Conservation (phyloP, 2,329 filamentous ascomycete genomes). For the Pseudocercospora eumusae region DNA sequence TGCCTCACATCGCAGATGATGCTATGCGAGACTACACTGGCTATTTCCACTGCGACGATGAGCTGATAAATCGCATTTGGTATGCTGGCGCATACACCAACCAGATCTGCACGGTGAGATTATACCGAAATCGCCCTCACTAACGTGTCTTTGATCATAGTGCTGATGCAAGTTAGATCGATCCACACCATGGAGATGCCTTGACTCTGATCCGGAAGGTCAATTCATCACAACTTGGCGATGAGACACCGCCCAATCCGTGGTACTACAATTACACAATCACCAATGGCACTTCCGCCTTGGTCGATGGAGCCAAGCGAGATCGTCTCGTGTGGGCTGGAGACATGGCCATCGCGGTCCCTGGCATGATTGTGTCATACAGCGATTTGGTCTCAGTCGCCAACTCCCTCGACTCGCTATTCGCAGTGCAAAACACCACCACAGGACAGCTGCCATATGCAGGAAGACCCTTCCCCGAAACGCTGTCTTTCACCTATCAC, state of each 20-base stretch:
- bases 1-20: conserved; percentile 46
- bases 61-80: conserved; percentile 48
- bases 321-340: conserved; percentile 64
- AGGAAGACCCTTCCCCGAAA: conserved; percentile 35
- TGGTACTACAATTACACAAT: conserved; percentile 49
- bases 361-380: conserved; percentile 51
- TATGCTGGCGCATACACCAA: conserved; percentile 46
- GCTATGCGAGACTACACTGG: conserved; percentile 45
- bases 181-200: conserved; percentile 42
- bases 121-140: neutral
- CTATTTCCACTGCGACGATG: conserved; percentile 49
- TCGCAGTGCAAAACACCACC: conserved; percentile 34
- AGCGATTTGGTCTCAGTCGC: conserved; percentile 45
- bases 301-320: conserved; percentile 60
- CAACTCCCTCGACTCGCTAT: conserved; percentile 37
- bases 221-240: conserved; percentile 37
- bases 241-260: conserved; percentile 36
- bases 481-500: conserved; percentile 58
- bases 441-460: conserved; percentile 36
- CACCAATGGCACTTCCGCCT: conserved; percentile 41
- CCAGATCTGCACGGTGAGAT: conserved; percentile 29
- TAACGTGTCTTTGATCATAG: neutral
- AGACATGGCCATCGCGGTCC: conserved; percentile 59
- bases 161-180: conserved; percentile 27
- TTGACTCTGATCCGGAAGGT: conserved; percentile 40